Conservation (phyloP, 352 stramenopile genomes). For the Blastocystis sp. region DNA sequence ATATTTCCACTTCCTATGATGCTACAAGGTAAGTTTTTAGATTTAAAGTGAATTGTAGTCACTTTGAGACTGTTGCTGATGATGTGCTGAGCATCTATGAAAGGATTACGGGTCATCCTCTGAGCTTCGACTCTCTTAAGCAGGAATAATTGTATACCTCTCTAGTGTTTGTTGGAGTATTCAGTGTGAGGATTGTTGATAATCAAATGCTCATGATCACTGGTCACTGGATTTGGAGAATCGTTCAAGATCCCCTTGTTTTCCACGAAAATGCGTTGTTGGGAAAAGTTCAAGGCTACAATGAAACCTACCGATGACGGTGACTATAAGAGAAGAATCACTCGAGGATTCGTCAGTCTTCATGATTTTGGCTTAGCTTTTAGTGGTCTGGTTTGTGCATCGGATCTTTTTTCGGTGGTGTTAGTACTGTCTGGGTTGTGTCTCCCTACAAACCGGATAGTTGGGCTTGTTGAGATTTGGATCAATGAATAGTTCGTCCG, state of each 20-base stretch:
- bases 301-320: slow-evolving; percentile 35
- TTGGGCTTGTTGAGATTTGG: not conserved
- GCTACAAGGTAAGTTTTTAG: slow-evolving; percentile 69
- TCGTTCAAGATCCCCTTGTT: not conserved
- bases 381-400: slow-evolving; percentile 20
- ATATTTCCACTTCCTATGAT: slow-evolving; percentile 89
- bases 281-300: slow-evolving; percentile 48
- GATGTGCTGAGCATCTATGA: slow-evolving; percentile 94
- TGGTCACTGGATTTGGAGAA: not conserved
- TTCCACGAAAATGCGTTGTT: slow-evolving; percentile 14
- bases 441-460: not conserved
- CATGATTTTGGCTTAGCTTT: not conserved
- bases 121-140: slow-evolving; percentile 80
- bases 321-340: slow-evolving; percentile 43
- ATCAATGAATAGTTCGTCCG: not conserved
- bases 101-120: slow-evolving; percentile 87
- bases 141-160: not conserved
- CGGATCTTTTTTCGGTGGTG: slow-evolving; percentile 14
- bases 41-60: slow-evolving; percentile 66
- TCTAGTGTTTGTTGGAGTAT: not conserved
- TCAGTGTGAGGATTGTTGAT: not conserved
- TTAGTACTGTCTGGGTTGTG: slow-evolving; percentile 20
- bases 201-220: not conserved
- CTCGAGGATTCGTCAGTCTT: slow-evolving; percentile 9
- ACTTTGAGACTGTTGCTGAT: slow-evolving; percentile 92